Base-by-base conservation (phyloP, 345 rosid species). In the Populus nigra region DNA sequence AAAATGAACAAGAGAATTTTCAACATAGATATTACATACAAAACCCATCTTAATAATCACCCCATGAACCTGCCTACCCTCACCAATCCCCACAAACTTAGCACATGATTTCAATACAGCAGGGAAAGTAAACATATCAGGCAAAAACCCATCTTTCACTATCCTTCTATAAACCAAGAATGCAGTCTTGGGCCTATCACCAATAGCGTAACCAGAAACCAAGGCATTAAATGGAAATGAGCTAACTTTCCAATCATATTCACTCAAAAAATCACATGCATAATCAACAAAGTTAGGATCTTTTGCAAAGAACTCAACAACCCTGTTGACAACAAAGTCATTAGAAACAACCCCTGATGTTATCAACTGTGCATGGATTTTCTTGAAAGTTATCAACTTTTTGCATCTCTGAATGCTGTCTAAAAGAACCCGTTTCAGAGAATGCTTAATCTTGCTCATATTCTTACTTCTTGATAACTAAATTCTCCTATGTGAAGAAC, bases 41-140 rank as follows among this genome's bases (percentile, higher is more conserved):
- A 83, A 79, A 41, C 86, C 88, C 84, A 77, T 77, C 71, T 47
- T 87, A 53, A 75, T 55, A 41, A 77, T 76, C 20, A 53, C 0
- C 25, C 85, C 86, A 72, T 87, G 86, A 66, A 83, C 22, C 84
- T 85, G 83, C 65, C 5, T 69, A 2, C 78, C 74, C 68, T 82
- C 84, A 50, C 47, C 39, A 41, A 77, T 29, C 62, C 81, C 87
- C 74, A 31, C 68, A 81, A 85, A 80, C 86, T 80, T 85, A n/a
- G 79, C 79, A 59, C 88, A 85, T 10, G 87, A 85, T 68, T 88
- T 88, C 76, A 88, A 59, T 74, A 85, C 73, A 2, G 88, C 84
- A 17, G 90, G 88, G 25, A 85, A 84, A 29, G 90, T 83, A 61
- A 73, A 87, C 83, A 23, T 49, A 77, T 85, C 87, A 31, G 88